Percentiles rank a stretch among this genome's conserved stretches.
These are phyloP conservation scores for Yamadazyma friedrichii DNA, from an alignment of 1,139 yeast genomes.

Conservation along the genomic window DNA sequence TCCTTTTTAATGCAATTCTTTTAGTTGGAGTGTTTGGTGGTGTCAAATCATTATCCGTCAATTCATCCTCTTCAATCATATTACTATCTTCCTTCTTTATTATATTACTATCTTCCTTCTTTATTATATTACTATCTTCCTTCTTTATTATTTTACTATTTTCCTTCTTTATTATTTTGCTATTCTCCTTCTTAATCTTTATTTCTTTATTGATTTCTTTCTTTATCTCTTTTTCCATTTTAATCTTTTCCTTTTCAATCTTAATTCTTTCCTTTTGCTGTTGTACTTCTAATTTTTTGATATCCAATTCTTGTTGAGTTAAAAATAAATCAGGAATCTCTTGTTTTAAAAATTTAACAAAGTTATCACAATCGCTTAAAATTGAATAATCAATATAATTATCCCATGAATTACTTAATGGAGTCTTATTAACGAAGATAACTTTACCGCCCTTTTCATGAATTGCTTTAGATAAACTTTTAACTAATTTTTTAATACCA, in stretches of 20 bases:
- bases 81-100: constrained; percentile 1
- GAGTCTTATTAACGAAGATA: constrained; percentile 60
- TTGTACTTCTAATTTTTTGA: constrained; percentile 31
- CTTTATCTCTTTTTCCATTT: constrained; percentile 6
- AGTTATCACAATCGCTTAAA: constrained; percentile 76
- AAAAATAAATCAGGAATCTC: constrained; percentile 60
- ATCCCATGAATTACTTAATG: constrained; percentile 52
- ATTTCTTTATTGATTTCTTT: constrained; percentile 4
- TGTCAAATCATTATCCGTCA: constrained; percentile 12
- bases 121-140: constrained; percentile 7
- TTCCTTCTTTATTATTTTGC: constrained; percentile 9
- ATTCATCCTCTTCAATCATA: background rate
- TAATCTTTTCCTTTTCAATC: constrained; percentile 6
- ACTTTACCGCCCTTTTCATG: constrained; percentile 64
- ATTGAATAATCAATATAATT: constrained; percentile 69
- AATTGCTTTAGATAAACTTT: constrained; percentile 53
- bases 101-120: constrained; percentile 5
- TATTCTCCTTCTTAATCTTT: constrained; percentile 14
- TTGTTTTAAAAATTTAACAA: constrained; percentile 54
- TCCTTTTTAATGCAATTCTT: constrained; percentile 17
- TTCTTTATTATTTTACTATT: constrained; percentile 6
- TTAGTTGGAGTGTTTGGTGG: constrained; percentile 25
- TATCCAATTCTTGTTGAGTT: constrained; percentile 51
- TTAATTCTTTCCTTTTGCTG: constrained; percentile 12
- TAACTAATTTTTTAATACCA: constrained; percentile 70